A percentile compares a stretch with the other conserved stretches of the same genome.
Conservation (phyloP, 2,329 filamentous ascomycete genomes). For the Clonostachys byssicola region DNA sequence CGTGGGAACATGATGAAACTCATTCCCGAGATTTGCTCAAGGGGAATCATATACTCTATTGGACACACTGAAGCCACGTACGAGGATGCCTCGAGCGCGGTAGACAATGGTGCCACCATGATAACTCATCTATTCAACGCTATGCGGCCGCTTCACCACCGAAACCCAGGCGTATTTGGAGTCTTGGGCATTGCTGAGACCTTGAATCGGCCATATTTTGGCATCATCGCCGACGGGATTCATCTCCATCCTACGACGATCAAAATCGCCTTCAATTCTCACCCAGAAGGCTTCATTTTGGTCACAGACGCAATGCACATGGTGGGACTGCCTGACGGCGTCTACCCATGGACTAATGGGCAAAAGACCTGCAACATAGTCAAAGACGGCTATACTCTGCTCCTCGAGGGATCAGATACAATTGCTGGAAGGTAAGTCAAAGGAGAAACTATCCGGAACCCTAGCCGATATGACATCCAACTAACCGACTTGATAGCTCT, state of each 20-base stretch:
- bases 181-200: constrained; percentile 66
- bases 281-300: constrained; percentile 79
- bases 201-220: constrained; percentile 68
- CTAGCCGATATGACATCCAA: not conserved
- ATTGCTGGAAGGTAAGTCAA: constrained; percentile 68
- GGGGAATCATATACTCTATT: constrained; percentile 72
- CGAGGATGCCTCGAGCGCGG: constrained; percentile 69
- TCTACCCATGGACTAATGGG: constrained; percentile 82
- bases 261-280: constrained; percentile 83
- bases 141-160: constrained; percentile 86
- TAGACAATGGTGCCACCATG: constrained; percentile 77
- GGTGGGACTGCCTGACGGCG: constrained; percentile 77
- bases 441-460: not conserved
- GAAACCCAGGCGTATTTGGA: constrained; percentile 87
- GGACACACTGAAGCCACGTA: constrained; percentile 87
- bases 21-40: constrained; percentile 61
- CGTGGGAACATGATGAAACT: constrained; percentile 63
- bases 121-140: constrained; percentile 94
- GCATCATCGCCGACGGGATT: constrained; percentile 86
- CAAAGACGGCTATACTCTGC: constrained; percentile 69
- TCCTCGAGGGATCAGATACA: constrained; percentile 72
- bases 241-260: constrained; percentile 85
- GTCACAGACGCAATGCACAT: constrained; percentile 93
- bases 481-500: constrained; percentile 36
- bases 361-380: constrained; percentile 53